Conservation (phyloP, 345 rosid species). For the Citrus reticulata region DNA sequence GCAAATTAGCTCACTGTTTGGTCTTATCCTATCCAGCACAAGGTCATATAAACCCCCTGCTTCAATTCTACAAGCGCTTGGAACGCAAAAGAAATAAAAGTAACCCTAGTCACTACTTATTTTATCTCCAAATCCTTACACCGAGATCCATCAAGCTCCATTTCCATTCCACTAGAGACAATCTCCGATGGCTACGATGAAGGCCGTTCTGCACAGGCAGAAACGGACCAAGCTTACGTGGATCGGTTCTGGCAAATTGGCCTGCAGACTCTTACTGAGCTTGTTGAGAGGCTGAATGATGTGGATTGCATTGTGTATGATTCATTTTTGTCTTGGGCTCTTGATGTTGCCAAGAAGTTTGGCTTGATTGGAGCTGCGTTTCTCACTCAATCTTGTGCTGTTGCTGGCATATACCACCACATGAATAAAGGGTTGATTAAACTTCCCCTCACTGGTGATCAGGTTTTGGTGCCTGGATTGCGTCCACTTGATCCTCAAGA, state of each 20-base stretch:
- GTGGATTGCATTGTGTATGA: constrained; percentile 24
- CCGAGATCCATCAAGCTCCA: not conserved
- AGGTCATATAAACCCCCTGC: constrained; percentile 41
- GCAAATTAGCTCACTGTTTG: constrained; percentile 21
- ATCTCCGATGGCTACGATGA: constrained; percentile 44
- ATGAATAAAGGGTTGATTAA: constrained; percentile 11
- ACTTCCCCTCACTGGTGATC: constrained; percentile 14
- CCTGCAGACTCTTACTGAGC: constrained; percentile 11
- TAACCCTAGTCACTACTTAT: constrained; percentile 23
- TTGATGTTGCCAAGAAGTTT: constrained; percentile 29
- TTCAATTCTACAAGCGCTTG: constrained; percentile 36
- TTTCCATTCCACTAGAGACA: constrained; percentile 21
- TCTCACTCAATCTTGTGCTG: constrained; percentile 34
- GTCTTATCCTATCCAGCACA: constrained; percentile 27
- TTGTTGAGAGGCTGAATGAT: constrained; percentile 11
- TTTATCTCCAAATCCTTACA: constrained; percentile 18
- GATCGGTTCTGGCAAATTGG: constrained; percentile 15
- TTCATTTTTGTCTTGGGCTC: constrained; percentile 29
- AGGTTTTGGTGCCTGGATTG: constrained; percentile 26
- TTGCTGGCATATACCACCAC: constrained; percentile 17
- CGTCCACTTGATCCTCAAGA: constrained; percentile 21
- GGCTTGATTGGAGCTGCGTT: constrained; percentile 30
- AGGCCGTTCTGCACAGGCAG: constrained; percentile 13
- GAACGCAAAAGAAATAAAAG: constrained; percentile 22
- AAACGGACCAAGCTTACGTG: constrained; percentile 14